phyloP scores from a whole-genome alignment of 1,284 basidiomycete species.

The Farysia itapuensis region DNA sequence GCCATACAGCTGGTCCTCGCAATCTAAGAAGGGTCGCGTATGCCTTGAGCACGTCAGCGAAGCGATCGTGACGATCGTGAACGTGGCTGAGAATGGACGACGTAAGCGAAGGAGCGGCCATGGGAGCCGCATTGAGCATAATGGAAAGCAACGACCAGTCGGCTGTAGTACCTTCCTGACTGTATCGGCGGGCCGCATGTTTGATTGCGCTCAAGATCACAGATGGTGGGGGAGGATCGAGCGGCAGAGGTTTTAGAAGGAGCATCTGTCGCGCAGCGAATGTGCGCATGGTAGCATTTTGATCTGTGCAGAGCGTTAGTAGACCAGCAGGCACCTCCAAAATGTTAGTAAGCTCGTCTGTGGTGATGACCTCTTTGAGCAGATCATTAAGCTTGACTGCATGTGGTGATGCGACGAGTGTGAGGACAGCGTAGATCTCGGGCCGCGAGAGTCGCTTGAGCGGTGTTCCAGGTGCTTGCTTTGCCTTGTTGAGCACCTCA shows the following conservation, averaged over 20 bases:
- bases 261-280: constrained; percentile 32
- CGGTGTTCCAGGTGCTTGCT: constrained; percentile 1
- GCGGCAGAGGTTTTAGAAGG: constrained; percentile 17
- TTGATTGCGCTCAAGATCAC: constrained; percentile 10
- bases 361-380: constrained; percentile 17
- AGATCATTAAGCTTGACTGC: constrained; percentile 15
- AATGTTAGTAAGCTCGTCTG: constrained; percentile 20
- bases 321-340: constrained; percentile 36
- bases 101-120: constrained; percentile 9
- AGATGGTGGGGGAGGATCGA: constrained; percentile 8
- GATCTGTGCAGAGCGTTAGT: constrained; percentile 25
- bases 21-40: constrained; percentile 26
- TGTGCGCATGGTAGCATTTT: constrained; percentile 14
- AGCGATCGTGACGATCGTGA: constrained; percentile 25
- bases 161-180: constrained; percentile 5
- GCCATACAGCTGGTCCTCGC: constrained; percentile 31
- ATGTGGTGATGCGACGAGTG: constrained; percentile 19
- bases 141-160: constrained; percentile 32
- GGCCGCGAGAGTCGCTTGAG: constrained; percentile 21
- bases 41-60: constrained; percentile 31
- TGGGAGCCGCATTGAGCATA: constrained; percentile 23
- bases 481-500: constrained; percentile 15
- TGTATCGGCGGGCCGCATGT: constrained; percentile 5
- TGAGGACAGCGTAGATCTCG: constrained; percentile 34
- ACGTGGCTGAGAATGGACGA: constrained; percentile 27